Conservation (phyloP, 306 rosid genomes). For the Vigna angularis region DNA sequence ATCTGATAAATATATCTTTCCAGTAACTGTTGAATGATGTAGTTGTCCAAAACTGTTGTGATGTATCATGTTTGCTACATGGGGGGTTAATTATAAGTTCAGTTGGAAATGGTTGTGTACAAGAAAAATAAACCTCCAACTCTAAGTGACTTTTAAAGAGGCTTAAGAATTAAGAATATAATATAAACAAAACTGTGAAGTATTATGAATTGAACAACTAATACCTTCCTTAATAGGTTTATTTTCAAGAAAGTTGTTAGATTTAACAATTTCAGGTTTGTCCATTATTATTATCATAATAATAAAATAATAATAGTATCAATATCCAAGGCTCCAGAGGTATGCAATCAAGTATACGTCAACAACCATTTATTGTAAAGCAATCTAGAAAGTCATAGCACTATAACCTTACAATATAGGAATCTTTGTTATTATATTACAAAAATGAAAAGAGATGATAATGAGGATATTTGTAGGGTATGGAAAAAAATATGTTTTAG, state of each 20-base stretch:
- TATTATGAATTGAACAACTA: not conserved
- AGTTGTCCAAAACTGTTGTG: not conserved
- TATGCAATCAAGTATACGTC: constrained; percentile 17
- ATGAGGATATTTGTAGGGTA: constrained; percentile 13
- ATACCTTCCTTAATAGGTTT: not conserved
- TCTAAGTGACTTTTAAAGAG: not conserved
- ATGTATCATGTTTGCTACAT: not conserved
- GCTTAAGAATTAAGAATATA: not conserved
- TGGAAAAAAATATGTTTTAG: not conserved
- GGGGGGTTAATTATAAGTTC: not conserved
- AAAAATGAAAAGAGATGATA: constrained; percentile 5
- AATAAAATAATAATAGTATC: not conserved
- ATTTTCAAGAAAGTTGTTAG: not conserved
- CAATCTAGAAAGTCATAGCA: not conserved
- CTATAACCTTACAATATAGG: constrained; percentile 14
- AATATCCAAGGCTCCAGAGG: not conserved
- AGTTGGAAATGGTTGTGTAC: constrained; percentile 6
- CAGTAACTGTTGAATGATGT: not conserved
- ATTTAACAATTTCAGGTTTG: constrained; percentile 18
- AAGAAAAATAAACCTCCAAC: not conserved
- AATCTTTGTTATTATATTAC: constrained; percentile 9
- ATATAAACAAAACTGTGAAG: not conserved
- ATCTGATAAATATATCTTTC: not conserved
- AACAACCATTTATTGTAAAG: constrained; percentile 35
- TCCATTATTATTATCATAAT: too few species aligned